Percentiles rank a stretch among this genome's conserved stretches.
Evolutionary conservation across 352 stramenopile species (phyloP).

Genomic region (Stramenopiles sp.): DNA sequence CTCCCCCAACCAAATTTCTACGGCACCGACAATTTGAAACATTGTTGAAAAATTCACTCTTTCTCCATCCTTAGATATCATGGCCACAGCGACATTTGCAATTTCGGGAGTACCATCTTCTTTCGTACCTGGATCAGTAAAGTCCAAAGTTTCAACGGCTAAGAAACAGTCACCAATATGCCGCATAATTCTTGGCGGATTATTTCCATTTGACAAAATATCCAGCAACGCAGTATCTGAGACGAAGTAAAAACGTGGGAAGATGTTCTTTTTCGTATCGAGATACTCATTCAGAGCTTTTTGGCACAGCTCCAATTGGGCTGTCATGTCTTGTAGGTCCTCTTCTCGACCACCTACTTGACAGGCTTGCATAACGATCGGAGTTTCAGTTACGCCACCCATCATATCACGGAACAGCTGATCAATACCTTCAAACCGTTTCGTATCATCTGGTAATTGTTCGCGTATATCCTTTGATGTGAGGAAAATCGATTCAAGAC

Average conservation of each 20-base stretch:
- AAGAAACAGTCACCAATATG: slow-evolving; percentile 74
- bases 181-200: slow-evolving; percentile 50
- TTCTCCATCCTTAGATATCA: slow-evolving; percentile 87
- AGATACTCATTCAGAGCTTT: slow-evolving; percentile 86
- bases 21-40: slow-evolving; percentile 52
- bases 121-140: slow-evolving; percentile 26
- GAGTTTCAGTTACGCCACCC: slow-evolving; percentile 36
- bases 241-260: slow-evolving; percentile 85
- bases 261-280: slow-evolving; percentile 85
- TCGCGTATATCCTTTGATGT: slow-evolving; percentile 69
- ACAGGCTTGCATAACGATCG: slow-evolving; percentile 25
- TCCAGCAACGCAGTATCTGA: slow-evolving; percentile 76
- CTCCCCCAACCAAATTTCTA: slow-evolving; percentile 79
- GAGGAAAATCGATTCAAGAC: slow-evolving; percentile 81
- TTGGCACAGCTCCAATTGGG: slow-evolving; percentile 77
- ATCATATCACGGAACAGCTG: slow-evolving; percentile 46
- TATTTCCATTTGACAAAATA: slow-evolving; percentile 78
- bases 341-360: slow-evolving; percentile 47
- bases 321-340: slow-evolving; percentile 49
- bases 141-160: slow-evolving; percentile 53
- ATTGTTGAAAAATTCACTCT: slow-evolving; percentile 45
- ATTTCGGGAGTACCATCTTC: slow-evolving; percentile 17
- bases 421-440: slow-evolving; percentile 61
- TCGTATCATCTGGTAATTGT: slow-evolving; percentile 67
- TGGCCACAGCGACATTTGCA: slow-evolving; percentile 40